Conservation (phyloP, 106 monocot genomes). For the Xerophyta viscosa region DNA sequence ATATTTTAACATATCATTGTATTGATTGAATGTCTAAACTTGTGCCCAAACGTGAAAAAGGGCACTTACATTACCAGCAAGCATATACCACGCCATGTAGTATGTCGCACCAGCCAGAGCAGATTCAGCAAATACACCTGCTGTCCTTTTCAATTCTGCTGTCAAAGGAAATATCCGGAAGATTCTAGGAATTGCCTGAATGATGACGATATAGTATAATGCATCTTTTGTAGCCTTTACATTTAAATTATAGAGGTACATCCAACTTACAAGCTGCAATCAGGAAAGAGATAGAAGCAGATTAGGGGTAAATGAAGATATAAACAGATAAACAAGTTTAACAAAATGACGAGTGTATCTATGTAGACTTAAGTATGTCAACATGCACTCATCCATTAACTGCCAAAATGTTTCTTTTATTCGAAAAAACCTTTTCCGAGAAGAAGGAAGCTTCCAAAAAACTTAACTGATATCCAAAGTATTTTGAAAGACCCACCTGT, state of each 20-base stretch:
- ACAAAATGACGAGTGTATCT: background rate
- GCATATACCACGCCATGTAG: slow-evolving; percentile 51
- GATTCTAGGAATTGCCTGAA: slow-evolving; percentile 56
- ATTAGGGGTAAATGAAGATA: background rate
- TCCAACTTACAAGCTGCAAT: slow-evolving; percentile 50
- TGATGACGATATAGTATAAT: slow-evolving; percentile 27
- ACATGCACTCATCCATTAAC: background rate
- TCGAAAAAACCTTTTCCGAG: background rate
- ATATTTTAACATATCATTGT: background rate
- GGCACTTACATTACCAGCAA: slow-evolving; percentile 62
- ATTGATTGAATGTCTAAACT: too few relatives aligned
- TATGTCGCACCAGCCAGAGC: slow-evolving; percentile 59
- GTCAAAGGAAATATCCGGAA: slow-evolving; percentile 38
- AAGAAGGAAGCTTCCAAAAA: background rate
- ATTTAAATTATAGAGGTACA: slow-evolving; percentile 36
- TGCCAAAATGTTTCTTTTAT: background rate
- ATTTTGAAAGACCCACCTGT: slow-evolving; percentile 61
- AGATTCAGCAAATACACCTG: slow-evolving; percentile 53
- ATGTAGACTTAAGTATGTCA: background rate
- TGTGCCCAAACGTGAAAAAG: too few relatives aligned
- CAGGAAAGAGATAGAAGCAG: slow-evolving; percentile 9
- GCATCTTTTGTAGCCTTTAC: slow-evolving; percentile 41
- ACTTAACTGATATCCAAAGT: background rate
- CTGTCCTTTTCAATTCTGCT: slow-evolving; percentile 46
- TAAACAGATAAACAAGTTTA: background rate